Base-by-base conservation (phyloP, 371 early-diverging fungal genomes). In the Zancudomyces culisetae region DNA sequence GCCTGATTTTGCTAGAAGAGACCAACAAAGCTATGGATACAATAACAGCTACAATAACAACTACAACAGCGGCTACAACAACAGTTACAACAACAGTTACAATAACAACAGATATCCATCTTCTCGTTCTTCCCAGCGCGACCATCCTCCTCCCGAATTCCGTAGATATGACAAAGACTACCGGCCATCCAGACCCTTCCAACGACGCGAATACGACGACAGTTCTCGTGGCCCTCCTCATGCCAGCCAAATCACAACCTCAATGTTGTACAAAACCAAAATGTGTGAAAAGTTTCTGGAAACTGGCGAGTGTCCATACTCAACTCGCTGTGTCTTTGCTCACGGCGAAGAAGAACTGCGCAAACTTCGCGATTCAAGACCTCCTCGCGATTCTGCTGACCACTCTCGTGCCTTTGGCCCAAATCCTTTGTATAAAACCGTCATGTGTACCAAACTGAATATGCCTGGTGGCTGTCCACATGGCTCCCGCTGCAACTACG, bases 391-490 rank as follows among this genome's bases (percentile, higher is more conserved):
- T 27, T 24, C 55, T 45, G 43, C 35, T 35, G 35, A 15, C 3
- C n/a, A 48, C 6, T n/a, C n/a, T n/a, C n/a, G n/a, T n/a, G n/a
- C n/a, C n/a, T n/a, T n/a, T n/a, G n/a, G n/a, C n/a, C n/a, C n/a
- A n/a, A 79, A 79, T 56, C 85, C 85, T 20, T 76, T 84, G 49
- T 89, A 83, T 70, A 89, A 87, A 60, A 89, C 90, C 2, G 71
- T 80, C 45, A 68, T 89, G 3, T 89, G 90, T 60, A 85, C 86
- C 52, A 66, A 84, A 51, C 86, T 76, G 53, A 82, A 85, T 64
- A 73, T 72, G 0, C 85, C 85, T 49, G 83, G 82, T 24, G 70
- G 62, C 49, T 89, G 90, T 52, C 83, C 84, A 4, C 85, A 85
- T 61, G 78, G 81, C 19, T 53, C 67, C 15, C 79, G 80, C 58